Base-by-base conservation (phyloP, 345 rosid species). In the Eucalyptus curtisii region DNA sequence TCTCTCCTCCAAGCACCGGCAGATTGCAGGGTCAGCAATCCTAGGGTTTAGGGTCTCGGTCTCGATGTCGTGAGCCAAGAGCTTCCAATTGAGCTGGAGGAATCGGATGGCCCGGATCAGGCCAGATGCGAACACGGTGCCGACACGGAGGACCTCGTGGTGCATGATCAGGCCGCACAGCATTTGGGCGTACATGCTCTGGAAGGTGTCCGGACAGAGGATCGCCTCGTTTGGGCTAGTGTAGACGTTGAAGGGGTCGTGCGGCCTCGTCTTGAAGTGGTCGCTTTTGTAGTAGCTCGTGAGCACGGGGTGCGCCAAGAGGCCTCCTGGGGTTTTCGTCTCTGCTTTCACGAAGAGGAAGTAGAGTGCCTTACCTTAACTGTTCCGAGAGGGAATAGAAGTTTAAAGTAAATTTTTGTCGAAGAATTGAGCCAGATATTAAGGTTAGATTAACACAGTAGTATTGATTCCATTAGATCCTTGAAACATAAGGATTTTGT, bases 101-200 rank as follows among this genome's bases (percentile, higher is more conserved):
- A 97, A 97, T 49, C 91, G 91, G 89, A 97, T 95, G 85, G 99
- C 98, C 19, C 97, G 90, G 66, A 97, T 95, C 10, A 96, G 95
- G 86, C 99, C 98, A 2, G 99, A 97, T 79, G 99, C 99, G 48
- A 96, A 97, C 19, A 97, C 95, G 1, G 99, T 99, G 1, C 99
- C 99, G 3, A 97, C 95, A 2, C 99, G 97, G n/a, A 95, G 95
- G 50, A 97, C 99, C 49, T 95, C 93, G 37, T 94, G 90, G 59
- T 94, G 93, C 96, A 93, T 92, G 86, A 95, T 80, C 25, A 97
- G 95, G 86, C 99, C 98, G 30, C 97, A 96, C 11, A 97, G 96
- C 97, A 97, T 95, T 87, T 97, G 99, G 25, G 95, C 68, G 90
- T 96, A 96, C 99, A 97, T 97, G 93, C 99, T 96, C 89, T 97